Evolutionary conservation across 805 yeast genomes (phyloP).

Genomic region (Wickerhamiella hasegawae): DNA sequence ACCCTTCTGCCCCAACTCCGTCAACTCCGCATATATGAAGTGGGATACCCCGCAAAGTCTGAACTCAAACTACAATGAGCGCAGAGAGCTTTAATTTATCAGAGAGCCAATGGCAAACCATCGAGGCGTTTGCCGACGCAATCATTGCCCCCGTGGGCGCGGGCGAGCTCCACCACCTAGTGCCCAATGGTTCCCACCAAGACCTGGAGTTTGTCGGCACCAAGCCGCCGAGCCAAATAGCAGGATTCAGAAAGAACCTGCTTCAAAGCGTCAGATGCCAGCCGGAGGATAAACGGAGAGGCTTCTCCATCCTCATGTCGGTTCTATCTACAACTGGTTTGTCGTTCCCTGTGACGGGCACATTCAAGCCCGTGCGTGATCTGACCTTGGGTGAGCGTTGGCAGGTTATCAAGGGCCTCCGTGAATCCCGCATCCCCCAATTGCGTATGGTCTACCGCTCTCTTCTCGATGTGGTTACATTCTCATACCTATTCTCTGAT

Average conservation of each 20-base stretch:
- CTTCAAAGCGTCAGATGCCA: background rate
- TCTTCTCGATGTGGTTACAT: slow-evolving; percentile 15
- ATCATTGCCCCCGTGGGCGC: background rate
- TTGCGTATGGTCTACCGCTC: slow-evolving; percentile 25
- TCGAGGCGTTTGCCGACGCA: slow-evolving; percentile 3
- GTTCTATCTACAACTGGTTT: slow-evolving; percentile 13
- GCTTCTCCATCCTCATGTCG: slow-evolving; percentile 10
- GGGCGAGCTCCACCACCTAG: background rate
- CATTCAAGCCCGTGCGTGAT: slow-evolving; percentile 13
- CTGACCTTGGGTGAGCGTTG: slow-evolving; percentile 21
- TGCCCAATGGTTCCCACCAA: background rate
- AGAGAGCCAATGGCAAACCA: slow-evolving; percentile 1
- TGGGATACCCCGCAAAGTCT: too few relatives aligned
- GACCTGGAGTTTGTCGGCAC: slow-evolving; percentile 2
- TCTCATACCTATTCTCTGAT: background rate
- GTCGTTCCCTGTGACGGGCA: slow-evolving; percentile 14
- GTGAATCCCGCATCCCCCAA: slow-evolving; percentile 25
- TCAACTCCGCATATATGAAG: too few relatives aligned
- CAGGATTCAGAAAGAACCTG: background rate
- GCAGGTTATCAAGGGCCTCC: slow-evolving; percentile 25
- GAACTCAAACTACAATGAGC: too few relatives aligned
- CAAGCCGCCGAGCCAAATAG: slow-evolving; percentile 1
- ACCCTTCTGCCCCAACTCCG: too few relatives aligned
- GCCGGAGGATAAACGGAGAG: background rate
- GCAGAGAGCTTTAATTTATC: too few relatives aligned